Base-by-base conservation (phyloP, 129 eudicot genomes). In the Deinandra increscens region DNA sequence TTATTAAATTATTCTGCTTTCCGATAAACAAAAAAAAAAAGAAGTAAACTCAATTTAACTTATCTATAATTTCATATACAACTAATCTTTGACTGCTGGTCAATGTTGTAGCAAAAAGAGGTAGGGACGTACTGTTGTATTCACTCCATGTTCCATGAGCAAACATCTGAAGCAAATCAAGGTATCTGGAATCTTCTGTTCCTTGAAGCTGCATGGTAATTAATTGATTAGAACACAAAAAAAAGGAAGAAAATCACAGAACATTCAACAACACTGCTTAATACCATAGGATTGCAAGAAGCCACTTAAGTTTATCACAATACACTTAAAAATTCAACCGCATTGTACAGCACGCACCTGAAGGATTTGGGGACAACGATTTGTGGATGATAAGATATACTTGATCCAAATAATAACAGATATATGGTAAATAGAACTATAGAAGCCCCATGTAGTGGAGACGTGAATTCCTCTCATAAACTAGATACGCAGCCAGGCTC, bases 111-210 rank as follows among this genome's bases (percentile, higher is more conserved):
- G 3, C 7, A 1, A 34, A 19, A 64, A 60, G 15, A 58, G 53
- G 33, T 3, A 53, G 37, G 60, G 60, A 13, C 92, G 68, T 88
- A 91, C 97, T 81, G 80, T 91, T 91, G 64, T 84, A 91, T 56
- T 91, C 96, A 82, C 85, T 91, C 97, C 97, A 91, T 46, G 97
- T 91, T 45, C 97, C 93, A 75, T 91, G 82, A 31, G 97, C 92
- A 84, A 85, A 91, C 85, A 91, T 50, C n/a, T 84, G 90, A 75
- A 91, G 96, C 68, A 91, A 81, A 80, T 87, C 88, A 43, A 88
- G 83, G 74, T 81, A 85, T 8, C 58, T 34, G 50, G 90, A 74
- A 64, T 84, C 70, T 45, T 80, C 93, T 50, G 90, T 84, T 64
- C 96, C 97, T 69, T 85, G 82, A 64, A 91, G 97, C 97, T 91